Percentiles rank a stretch among this genome's conserved stretches.
phyloP scores from a whole-genome alignment of 345 rosid genomes.

The Melastoma malabathricum region DNA sequence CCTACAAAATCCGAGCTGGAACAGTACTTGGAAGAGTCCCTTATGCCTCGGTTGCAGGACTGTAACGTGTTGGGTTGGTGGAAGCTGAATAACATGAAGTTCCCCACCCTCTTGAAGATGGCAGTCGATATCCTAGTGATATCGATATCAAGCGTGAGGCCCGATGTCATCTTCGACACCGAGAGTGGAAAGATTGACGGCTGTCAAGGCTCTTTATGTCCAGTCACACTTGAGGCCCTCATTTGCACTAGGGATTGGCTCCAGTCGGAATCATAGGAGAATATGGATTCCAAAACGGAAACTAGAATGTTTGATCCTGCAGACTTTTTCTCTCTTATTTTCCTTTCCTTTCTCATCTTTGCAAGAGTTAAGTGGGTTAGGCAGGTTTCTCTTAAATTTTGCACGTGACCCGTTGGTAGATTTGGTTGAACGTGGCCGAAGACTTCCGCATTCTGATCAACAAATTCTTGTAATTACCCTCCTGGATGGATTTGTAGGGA shows the following conservation, averaged over 20 bases:
- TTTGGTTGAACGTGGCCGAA: too few species aligned
- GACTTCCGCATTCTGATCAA: too few species aligned
- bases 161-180: slow-evolving; percentile 55
- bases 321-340: too few species aligned
- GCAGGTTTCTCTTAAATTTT: too few species aligned
- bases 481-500: too few species aligned
- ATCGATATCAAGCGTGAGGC: slow-evolving; percentile 44
- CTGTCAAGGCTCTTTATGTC: slow-evolving; percentile 45
- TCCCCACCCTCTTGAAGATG: slow-evolving; percentile 77
- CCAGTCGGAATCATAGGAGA: slow-evolving; percentile 23
- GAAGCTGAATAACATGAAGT: slow-evolving; percentile 61
- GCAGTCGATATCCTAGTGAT: slow-evolving; percentile 70
- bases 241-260: slow-evolving; percentile 86
- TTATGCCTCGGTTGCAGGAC: slow-evolving; percentile 55
- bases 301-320: slow-evolving; percentile 2
- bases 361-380: too few species aligned
- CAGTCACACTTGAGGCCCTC: slow-evolving; percentile 78
- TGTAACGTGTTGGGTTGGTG: slow-evolving; percentile 82
- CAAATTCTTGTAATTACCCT: too few species aligned
- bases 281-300: slow-evolving; percentile 23
- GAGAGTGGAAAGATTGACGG: slow-evolving; percentile 41
- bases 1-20: slow-evolving; percentile 62
- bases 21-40: slow-evolving; percentile 72
- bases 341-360: too few species aligned
- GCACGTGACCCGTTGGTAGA: too few species aligned